Base-by-base conservation (phyloP, 2,329 filamentous ascomycete species). In the Lasiodiplodia sp. region DNA sequence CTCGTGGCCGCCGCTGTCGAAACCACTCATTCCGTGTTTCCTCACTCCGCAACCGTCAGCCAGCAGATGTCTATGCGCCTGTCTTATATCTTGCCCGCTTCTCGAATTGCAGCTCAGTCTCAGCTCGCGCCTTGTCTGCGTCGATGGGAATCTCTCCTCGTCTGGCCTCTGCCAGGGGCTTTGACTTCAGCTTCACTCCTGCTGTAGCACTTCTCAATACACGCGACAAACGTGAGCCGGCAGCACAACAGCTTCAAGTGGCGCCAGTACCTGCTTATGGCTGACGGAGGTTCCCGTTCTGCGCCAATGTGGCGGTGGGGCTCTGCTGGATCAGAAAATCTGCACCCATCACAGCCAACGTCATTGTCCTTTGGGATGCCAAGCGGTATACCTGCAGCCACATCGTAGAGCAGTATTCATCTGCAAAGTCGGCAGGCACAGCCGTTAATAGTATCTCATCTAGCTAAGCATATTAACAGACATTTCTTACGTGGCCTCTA, bases 211-310 rank as follows among this genome's bases (percentile, higher is more conserved):
- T 62, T 25, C 40, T 14, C n/a, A 62, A 62, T 44, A 18, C 21
- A 51, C 60, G 47, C 28, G 60, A 25, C 60, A 37, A 64, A 64
- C 60, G 60, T 64, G 60, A 25, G n/a, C 23, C 31, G 21, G 16
- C 44, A 49, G 37, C 21, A 28, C 23, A 44, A 40, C 38, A 23
- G 23, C 38, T 47, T 47, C 37, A 18, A 31, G n/a, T 51, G 28
- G 28, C 28, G 51, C 16, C 14, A 44, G 21, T 23, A 31, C n/a
- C 58, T 37, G 44, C 44, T 23, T 62, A 16, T 12, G 12, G 38
- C 10, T 12, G 44, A 52, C 51, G n/a, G 21, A 8, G 38, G 25
- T 38, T 12, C 10, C 58, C 18, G 7, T 51, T 51, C 25, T 14
- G 60, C 14, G 7, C 23, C 28, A 37, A 31, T 18, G 44, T 64